phyloP scores from a whole-genome alignment of 176 grass and related monocot genomes.

The Alloteropsis semialata region DNA sequence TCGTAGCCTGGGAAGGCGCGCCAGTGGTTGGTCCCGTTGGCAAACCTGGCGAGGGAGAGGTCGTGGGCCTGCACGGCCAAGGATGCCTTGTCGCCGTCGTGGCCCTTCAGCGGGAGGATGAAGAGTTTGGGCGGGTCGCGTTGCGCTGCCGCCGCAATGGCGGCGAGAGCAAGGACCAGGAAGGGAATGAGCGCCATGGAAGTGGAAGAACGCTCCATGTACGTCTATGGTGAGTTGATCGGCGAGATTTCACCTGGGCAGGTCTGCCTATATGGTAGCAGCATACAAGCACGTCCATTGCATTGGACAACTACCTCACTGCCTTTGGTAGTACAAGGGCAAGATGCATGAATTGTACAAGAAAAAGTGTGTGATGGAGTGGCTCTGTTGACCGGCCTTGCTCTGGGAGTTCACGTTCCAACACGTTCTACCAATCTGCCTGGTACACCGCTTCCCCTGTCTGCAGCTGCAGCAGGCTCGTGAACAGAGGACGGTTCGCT shows the following conservation, averaged over 20 bases:
- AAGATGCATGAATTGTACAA: too few species aligned
- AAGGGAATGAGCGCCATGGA: not conserved
- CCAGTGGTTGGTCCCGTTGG: constrained; percentile 8
- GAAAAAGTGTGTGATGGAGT: too few species aligned
- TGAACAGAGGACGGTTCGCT: too few species aligned
- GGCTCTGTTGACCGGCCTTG: too few species aligned
- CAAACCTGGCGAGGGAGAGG: constrained; percentile 2
- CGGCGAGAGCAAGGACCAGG: not conserved
- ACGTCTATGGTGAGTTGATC: not conserved
- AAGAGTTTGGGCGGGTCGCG: not conserved
- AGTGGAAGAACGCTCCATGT: not conserved
- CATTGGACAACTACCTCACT: not conserved
- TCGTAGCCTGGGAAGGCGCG: not conserved
- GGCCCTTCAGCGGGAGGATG: not conserved
- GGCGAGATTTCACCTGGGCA: not conserved
- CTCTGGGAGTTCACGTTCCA: too few species aligned
- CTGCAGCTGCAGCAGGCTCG: too few species aligned
- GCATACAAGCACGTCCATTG: not conserved
- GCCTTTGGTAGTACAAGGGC: too few species aligned
- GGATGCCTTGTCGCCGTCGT: not conserved
- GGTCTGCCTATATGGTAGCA: too few species aligned
- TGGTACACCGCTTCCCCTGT: too few species aligned
- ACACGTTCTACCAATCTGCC: too few species aligned
- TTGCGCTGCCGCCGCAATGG: not conserved
- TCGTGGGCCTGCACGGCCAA: not conserved